Evolutionary conservation across 108 stramenopile genomes (phyloP).

Genomic region (Poteriospumella lacustris): DNA sequence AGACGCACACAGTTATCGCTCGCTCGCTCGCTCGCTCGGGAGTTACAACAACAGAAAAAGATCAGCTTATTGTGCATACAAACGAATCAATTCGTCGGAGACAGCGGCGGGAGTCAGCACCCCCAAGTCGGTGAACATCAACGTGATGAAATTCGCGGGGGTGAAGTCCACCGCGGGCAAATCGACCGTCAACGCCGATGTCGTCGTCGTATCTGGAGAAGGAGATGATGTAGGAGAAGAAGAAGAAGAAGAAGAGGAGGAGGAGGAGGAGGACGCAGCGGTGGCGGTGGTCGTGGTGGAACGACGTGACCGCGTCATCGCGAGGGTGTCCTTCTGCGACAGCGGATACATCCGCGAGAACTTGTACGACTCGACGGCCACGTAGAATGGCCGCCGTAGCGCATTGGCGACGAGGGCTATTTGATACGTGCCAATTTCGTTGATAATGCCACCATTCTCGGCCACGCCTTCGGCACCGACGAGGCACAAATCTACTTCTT

Average conservation of each 20-base stretch:
- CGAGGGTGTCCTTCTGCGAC: slow-evolving; percentile 77
- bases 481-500: slow-evolving; percentile 78
- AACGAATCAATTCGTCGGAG: slow-evolving; percentile 87
- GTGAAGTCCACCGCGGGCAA: slow-evolving; percentile 80
- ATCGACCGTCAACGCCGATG: slow-evolving; percentile 37
- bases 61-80: slow-evolving; percentile 73
- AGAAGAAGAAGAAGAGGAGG: no score
- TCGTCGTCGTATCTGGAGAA: not conserved
- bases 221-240: no score
- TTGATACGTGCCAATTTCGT: slow-evolving; percentile 63
- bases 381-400: slow-evolving; percentile 87
- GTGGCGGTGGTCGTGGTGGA: not conserved
- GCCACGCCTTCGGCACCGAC: slow-evolving; percentile 92
- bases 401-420: slow-evolving; percentile 76
- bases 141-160: slow-evolving; percentile 86
- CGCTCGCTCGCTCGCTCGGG: no score
- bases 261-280: not conserved
- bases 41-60: not conserved
- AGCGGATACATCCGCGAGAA: slow-evolving; percentile 92
- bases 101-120: slow-evolving; percentile 94
- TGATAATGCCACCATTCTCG: slow-evolving; percentile 93
- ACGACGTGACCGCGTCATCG: slow-evolving; percentile 16
- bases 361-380: slow-evolving; percentile 93
- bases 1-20: no score
- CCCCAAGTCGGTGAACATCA: slow-evolving; percentile 94